Conservation (phyloP, 257 asterid genomes). For the Primulina eburnea region DNA sequence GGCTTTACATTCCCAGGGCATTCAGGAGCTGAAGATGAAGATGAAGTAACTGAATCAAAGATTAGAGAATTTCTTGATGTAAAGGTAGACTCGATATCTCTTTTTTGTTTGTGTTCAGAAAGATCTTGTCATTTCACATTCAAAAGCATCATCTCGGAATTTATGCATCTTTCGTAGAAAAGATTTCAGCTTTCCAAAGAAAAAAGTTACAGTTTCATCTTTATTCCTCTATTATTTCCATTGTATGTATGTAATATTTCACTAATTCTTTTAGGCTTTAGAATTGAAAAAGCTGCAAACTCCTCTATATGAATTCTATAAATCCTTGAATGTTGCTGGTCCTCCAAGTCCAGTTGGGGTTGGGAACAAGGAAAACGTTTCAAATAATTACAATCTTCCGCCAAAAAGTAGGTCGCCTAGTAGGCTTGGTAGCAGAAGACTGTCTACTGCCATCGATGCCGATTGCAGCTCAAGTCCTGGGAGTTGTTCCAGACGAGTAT, state of each 20-base stretch:
- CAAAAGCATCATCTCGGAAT: background rate
- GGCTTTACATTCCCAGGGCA: constrained; percentile 75
- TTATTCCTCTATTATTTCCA: background rate
- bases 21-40: constrained; percentile 69
- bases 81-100: constrained; percentile 52
- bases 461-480: constrained; percentile 64
- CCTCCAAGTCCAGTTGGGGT: constrained; percentile 51
- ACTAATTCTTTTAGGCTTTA: constrained; percentile 51
- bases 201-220: background rate
- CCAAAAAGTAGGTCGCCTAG: constrained; percentile 94
- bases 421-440: constrained; percentile 56
- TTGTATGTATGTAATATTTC: constrained; percentile 19
- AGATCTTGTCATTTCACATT: constrained; percentile 5
- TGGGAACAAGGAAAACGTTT: constrained; percentile 77
- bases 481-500: constrained; percentile 59
- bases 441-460: constrained; percentile 69
- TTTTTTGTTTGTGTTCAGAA: background rate
- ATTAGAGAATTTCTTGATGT: constrained; percentile 89
- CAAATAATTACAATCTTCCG: constrained; percentile 71
- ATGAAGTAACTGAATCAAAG: constrained; percentile 81
- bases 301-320: constrained; percentile 86
- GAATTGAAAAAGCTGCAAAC: constrained; percentile 91
- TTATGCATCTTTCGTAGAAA: background rate
- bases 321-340: constrained; percentile 64
- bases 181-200: background rate